Evolutionary conservation across 1,284 basidiomycete genomes (phyloP), one percentile per base, ranked within the genome.

Genomic region (Trametes sp.): DNA sequence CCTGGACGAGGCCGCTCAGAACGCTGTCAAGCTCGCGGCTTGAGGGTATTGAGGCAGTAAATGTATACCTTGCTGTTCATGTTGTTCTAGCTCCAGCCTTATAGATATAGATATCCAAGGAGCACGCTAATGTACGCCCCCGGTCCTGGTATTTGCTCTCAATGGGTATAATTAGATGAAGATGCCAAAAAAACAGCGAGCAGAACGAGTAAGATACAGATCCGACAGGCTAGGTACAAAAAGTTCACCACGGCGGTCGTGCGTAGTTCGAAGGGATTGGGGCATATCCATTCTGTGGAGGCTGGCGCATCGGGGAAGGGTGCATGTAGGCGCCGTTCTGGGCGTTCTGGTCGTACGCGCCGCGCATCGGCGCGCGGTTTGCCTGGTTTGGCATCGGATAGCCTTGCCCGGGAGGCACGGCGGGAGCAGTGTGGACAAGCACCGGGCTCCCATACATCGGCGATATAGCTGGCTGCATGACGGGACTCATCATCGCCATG

Each of bases 1-100:
- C 70, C 84, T 94, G 38, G 93, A 95, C 72, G 89, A 93, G 59
- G 94, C 95, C 61, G 95, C 95, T 31, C 84, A 90, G 75, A 87
- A 90, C 73, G 95, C 95, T 56, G 95, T 94, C 61, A 82, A 92
- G 78, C 78, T 93, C 73, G 91, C 86, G 29, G 54, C 63, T n/a
- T 67, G 53, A 67, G 45, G 28, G 19, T 31, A 29, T n/a, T 33
- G 6, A 36, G 23, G 31, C 28, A 24, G 73, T 71, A 69, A 54
- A 11, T 54, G 28, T 54, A 28, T 58, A 59, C 44, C 57, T 54
- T 55, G 51, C 49, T 61, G 57, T 57, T 48, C 45, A 45, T 62
- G 36, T 55, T 67, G 62, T 67, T 63, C 35, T 56, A 51, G 45
- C 38, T 29, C 31, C 24, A 14, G 41, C 52, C 54, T 24, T 68